These are phyloP conservation scores for Linnemannia hyalina DNA, from an alignment of 192 early-diverging fungal species.

Conservation along the genomic window DNA sequence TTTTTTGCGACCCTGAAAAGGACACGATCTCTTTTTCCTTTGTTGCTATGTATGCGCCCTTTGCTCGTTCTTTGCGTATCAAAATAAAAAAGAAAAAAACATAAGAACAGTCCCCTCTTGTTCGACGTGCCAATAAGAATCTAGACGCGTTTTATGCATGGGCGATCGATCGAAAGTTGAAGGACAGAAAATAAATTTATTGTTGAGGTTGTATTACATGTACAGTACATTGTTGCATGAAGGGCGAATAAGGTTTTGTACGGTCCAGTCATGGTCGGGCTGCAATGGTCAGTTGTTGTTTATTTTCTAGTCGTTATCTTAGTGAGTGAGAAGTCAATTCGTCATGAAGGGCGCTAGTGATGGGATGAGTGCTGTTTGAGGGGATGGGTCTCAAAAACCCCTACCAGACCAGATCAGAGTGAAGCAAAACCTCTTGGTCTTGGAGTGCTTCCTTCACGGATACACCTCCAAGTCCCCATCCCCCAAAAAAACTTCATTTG, in stretches of 20 bases:
- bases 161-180: background rate
- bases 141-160: background rate
- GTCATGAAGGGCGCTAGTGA: background rate
- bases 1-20: background rate
- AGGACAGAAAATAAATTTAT: background rate
- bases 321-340: background rate
- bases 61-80: background rate
- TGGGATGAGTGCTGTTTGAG: background rate
- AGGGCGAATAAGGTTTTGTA: too few species aligned
- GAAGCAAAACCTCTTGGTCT: background rate
- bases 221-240: background rate
- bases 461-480: background rate
- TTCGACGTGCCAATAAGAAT: background rate
- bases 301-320: background rate
- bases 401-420: background rate
- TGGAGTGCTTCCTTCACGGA: background rate
- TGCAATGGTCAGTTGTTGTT: background rate
- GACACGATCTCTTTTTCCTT: background rate
- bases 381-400: background rate
- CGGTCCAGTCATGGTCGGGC: too few species aligned
- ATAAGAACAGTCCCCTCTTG: background rate
- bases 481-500: background rate
- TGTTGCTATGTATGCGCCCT: background rate
- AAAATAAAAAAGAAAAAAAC: background rate
- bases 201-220: background rate